These are phyloP conservation scores for Gossypium longicalyx DNA, from an alignment of 345 rosid species.

Conservation along the genomic window DNA sequence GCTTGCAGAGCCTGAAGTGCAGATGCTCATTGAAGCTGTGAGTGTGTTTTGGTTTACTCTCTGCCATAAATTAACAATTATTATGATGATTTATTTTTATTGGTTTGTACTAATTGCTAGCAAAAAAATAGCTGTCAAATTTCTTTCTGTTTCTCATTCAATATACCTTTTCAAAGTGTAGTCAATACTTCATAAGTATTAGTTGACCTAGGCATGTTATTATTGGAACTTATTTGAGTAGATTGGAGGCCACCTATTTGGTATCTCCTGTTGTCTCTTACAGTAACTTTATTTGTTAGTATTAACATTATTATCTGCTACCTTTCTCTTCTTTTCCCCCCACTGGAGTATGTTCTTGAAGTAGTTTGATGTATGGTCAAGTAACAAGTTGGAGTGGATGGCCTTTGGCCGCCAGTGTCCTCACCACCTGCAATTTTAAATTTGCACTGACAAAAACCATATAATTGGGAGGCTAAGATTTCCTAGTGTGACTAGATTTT, in stretches of 20 bases:
- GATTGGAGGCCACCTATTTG: background rate
- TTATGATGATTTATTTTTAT: background rate
- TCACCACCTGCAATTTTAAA: background rate
- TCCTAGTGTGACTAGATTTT: background rate
- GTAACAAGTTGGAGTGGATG: background rate
- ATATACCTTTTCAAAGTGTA: background rate
- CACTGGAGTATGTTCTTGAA: background rate
- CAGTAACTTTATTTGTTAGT: background rate
- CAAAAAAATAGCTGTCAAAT: background rate
- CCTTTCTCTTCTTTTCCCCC: too few species aligned
- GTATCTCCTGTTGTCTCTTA: background rate
- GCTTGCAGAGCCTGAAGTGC: conserved; percentile 91
- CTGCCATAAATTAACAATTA: conserved; percentile 1
- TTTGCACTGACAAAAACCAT: background rate
- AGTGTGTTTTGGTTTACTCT: conserved; percentile 27
- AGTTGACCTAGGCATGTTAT: background rate
- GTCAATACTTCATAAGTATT: background rate
- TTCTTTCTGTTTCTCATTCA: background rate
- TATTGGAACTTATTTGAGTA: background rate
- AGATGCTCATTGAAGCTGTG: conserved; percentile 97
- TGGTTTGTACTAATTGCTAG: background rate
- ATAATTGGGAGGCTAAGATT: background rate
- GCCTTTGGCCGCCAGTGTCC: background rate
- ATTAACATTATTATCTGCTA: background rate
- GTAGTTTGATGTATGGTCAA: background rate